Evolutionary conservation across 176 grass and related monocot genomes (phyloP).

Genomic region (Areca catechu): DNA sequence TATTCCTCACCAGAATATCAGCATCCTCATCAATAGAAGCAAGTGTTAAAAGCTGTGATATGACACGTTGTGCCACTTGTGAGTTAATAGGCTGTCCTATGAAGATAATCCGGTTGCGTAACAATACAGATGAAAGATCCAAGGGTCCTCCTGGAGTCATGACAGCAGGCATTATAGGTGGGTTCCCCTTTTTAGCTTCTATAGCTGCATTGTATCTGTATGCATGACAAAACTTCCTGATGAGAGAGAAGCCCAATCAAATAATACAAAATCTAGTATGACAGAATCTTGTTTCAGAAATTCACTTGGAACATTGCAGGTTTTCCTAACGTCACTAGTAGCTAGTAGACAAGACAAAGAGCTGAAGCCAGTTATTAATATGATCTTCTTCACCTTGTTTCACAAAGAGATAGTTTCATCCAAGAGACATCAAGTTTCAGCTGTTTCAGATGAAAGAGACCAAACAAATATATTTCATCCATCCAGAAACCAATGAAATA

Average conservation of each 20-base stretch:
- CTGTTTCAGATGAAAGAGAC: too few relatives aligned
- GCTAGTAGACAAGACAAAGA: too few relatives aligned
- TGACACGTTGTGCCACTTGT: constrained; percentile 83
- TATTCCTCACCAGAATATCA: constrained; percentile 80
- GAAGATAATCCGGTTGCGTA: constrained; percentile 84
- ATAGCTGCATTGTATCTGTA: constrained; percentile 40
- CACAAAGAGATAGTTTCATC: too few relatives aligned
- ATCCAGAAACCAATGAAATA: too few relatives aligned
- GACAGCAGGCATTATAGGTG: constrained; percentile 80
- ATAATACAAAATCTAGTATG: constrained; percentile 3
- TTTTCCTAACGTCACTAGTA: too few relatives aligned
- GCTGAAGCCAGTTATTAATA: too few relatives aligned
- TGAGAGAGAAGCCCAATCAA: constrained; percentile 1
- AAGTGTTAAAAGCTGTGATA: constrained; percentile 89
- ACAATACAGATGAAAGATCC: constrained; percentile 61
- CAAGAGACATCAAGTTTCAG: too few relatives aligned
- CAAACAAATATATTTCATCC: too few relatives aligned
- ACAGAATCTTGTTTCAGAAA: constrained; percentile 1
- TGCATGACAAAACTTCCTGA: constrained; percentile 2
- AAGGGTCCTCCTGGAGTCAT: constrained; percentile 61
- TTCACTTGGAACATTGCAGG: constrained; percentile 6
- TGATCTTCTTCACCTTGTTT: too few relatives aligned
- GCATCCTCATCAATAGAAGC: constrained; percentile 65
- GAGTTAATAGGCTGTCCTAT: constrained; percentile 86
- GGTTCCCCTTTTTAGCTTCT: constrained; percentile 59